Evolutionary conservation across 192 early-diverging fungal species (phyloP).

Genomic region (Coemansia erecta): DNA sequence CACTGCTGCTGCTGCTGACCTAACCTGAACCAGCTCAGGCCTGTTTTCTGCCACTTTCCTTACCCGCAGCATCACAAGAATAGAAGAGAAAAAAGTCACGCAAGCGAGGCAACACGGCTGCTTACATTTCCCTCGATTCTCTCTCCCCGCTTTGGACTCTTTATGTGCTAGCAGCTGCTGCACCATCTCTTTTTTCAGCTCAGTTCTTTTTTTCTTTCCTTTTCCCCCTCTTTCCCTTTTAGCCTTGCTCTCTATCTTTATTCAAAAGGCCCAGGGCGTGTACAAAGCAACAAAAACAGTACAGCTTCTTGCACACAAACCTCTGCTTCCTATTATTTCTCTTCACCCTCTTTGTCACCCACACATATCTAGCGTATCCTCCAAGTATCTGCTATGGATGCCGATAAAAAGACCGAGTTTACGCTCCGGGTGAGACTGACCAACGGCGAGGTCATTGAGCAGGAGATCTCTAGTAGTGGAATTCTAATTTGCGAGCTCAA

Average conservation of each 20-base stretch:
- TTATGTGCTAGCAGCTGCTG: too few species aligned
- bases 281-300: too few species aligned
- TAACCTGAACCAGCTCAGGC: too few species aligned
- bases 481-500: constrained; percentile 32
- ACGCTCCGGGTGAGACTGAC: constrained; percentile 31
- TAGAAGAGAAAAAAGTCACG: constrained; percentile 2
- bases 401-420: constrained; percentile 4
- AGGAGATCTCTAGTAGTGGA: constrained; percentile 3
- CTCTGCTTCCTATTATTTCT: constrained; percentile 1
- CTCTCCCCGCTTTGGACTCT: too few species aligned
- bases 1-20: too few species aligned
- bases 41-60: too few species aligned
- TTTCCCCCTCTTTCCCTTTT: not conserved
- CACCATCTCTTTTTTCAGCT: constrained; percentile 2
- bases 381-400: constrained; percentile 4
- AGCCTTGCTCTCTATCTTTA: not conserved
- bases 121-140: too few species aligned
- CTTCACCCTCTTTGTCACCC: constrained; percentile 1
- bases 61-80: too few species aligned
- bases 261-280: not conserved
- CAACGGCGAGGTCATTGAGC: constrained; percentile 30
- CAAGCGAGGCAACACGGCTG: not conserved
- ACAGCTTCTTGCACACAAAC: not conserved
- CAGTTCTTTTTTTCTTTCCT: too few species aligned
- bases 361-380: not conserved